Evolutionary conservation across 1,284 basidiomycete genomes (phyloP).

Genomic region (Papiliotrema flavescens): DNA sequence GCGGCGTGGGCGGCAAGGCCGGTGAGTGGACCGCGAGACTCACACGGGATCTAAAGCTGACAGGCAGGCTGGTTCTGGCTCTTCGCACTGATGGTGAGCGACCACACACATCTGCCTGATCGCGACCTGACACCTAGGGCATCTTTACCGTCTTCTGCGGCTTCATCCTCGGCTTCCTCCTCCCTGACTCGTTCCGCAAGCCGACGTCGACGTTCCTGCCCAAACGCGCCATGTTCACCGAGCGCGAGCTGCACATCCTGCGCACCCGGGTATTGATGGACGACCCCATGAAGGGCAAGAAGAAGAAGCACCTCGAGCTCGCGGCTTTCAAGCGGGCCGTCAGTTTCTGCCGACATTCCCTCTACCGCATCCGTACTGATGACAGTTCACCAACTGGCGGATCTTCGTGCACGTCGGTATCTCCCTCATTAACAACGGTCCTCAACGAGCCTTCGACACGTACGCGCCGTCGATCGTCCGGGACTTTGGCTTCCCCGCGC

Average conservation of each 20-base stretch:
- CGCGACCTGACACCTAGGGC: no score
- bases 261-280: slow-evolving; percentile 28
- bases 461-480: slow-evolving; percentile 37
- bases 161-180: slow-evolving; percentile 28
- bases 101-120: no score
- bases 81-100: slow-evolving; percentile 23
- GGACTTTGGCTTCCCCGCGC: slow-evolving; percentile 29
- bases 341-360: no score
- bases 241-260: slow-evolving; percentile 36
- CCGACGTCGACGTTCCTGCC: slow-evolving; percentile 30
- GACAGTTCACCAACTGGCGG: slow-evolving; percentile 30
- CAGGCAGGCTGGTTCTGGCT: slow-evolving; percentile 27
- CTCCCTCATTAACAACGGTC: slow-evolving; percentile 33
- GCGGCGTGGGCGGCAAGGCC: slow-evolving; percentile 19
- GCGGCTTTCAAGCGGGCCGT: slow-evolving; percentile 20
- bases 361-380: slow-evolving; percentile 29
- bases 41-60: no score
- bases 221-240: slow-evolving; percentile 20
- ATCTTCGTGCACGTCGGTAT: slow-evolving; percentile 34
- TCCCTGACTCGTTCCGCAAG: slow-evolving; percentile 25
- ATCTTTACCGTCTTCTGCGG: slow-evolving; percentile 27
- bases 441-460: slow-evolving; percentile 28
- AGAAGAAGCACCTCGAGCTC: slow-evolving; percentile 24
- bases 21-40: not conserved
- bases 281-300: slow-evolving; percentile 36